phyloP scores from a whole-genome alignment of 2,329 filamentous ascomycete genomes.

The Helotiales sp. region DNA sequence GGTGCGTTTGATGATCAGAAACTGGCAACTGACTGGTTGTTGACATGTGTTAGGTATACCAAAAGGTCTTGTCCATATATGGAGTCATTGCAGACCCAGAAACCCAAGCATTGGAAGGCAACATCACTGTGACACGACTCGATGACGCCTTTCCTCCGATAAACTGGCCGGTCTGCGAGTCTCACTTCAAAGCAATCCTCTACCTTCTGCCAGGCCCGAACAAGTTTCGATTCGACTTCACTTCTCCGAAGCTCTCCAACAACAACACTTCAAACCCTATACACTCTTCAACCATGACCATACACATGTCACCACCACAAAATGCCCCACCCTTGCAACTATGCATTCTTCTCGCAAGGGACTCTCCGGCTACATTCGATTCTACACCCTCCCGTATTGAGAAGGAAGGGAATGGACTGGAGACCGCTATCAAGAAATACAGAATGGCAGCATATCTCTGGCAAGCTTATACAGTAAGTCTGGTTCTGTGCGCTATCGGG shows the following conservation, averaged over 20 bases:
- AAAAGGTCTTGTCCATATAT: constrained; percentile 81
- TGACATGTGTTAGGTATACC: constrained; percentile 66
- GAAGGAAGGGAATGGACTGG: constrained; percentile 78
- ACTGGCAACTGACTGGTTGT: constrained; percentile 6
- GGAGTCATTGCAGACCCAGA: constrained; percentile 77
- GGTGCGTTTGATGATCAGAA: constrained; percentile 49
- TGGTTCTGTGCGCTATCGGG: too few relatives aligned
- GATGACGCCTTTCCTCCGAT: constrained; percentile 83
- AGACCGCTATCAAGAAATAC: constrained; percentile 83
- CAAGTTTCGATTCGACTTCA: constrained; percentile 83
- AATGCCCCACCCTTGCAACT: constrained; percentile 83
- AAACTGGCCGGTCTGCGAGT: constrained; percentile 84
- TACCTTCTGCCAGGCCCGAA: constrained; percentile 93
- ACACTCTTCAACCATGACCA: constrained; percentile 76
- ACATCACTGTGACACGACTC: constrained; percentile 74
- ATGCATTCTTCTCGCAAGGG: constrained; percentile 82
- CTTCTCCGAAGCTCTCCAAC: constrained; percentile 75
- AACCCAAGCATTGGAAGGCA: constrained; percentile 72
- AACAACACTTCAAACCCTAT: constrained; percentile 65
- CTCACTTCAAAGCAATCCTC: constrained; percentile 87
- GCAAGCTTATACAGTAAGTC: constrained; percentile 77
- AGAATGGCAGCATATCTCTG: constrained; percentile 94
- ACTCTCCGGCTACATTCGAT: constrained; percentile 85
- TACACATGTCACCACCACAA: constrained; percentile 83
- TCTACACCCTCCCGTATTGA: constrained; percentile 72